phyloP scores from a whole-genome alignment of 2,329 filamentous ascomycete species.

The Trichoderma endophyticum region DNA sequence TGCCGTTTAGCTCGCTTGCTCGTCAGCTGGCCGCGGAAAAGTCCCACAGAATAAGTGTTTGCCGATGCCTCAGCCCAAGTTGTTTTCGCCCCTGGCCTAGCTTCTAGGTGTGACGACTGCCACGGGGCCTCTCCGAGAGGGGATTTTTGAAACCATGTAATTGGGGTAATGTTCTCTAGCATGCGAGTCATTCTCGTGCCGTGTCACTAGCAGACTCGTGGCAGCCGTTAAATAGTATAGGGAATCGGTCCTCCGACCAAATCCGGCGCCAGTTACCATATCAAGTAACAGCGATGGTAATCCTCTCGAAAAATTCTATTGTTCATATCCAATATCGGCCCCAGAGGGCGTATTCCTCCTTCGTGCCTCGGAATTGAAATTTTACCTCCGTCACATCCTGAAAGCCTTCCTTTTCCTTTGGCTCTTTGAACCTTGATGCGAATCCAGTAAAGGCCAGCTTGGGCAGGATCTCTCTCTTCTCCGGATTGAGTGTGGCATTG shows the following conservation, averaged over 20 bases:
- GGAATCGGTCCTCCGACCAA: not conserved
- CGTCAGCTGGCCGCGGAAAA: not conserved
- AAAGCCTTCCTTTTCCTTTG: constrained; percentile 74
- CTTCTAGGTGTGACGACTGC: not conserved
- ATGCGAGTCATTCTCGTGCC: not conserved
- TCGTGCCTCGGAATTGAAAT: constrained; percentile 71
- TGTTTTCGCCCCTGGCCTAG: not conserved
- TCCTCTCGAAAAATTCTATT: not conserved
- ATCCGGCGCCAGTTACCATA: not conserved
- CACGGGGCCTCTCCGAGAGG: not conserved
- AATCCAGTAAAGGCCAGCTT: constrained; percentile 78
- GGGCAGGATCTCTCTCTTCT: constrained; percentile 70
- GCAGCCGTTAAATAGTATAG: not conserved
- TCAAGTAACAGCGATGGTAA: not conserved
- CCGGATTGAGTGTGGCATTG: constrained; percentile 73
- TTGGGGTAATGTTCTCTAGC: not conserved
- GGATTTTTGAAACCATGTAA: not conserved
- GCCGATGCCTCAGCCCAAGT: not conserved
- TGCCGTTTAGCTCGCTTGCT: not conserved
- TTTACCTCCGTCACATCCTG: constrained; percentile 71
- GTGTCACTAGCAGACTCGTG: not conserved
- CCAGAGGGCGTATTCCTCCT: constrained; percentile 70
- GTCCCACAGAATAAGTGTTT: not conserved
- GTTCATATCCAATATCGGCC: constrained; percentile 68
- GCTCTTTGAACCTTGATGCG: constrained; percentile 67